Evolutionary conservation across 192 early-diverging fungal species (phyloP).

Genomic region (Endogone sp.): DNA sequence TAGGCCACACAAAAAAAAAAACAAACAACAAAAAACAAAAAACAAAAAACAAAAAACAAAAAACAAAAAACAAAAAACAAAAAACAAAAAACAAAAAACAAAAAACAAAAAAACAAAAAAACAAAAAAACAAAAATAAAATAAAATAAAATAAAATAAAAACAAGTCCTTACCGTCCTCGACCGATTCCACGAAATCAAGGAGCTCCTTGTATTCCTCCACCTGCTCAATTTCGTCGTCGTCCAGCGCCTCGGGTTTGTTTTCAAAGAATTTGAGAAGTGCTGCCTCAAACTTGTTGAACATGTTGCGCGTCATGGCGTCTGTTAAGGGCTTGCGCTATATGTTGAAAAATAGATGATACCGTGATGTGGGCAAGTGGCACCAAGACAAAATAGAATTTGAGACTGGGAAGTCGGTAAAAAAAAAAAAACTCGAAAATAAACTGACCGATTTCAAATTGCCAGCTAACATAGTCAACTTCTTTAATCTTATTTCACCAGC

Average conservation of each 20-base stretch:
- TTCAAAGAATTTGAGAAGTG: conserved; percentile 50
- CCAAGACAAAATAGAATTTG: neutral
- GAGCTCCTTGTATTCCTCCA: conserved; percentile 27
- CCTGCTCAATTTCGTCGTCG: conserved; percentile 28
- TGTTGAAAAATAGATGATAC: conserved; percentile 6
- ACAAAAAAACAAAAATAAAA: too few species aligned
- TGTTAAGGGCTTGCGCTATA: conserved; percentile 43
- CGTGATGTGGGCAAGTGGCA: neutral
- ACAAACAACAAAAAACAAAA: too few species aligned
- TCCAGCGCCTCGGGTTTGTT: conserved; percentile 29
- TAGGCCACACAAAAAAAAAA: too few species aligned
- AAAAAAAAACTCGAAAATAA: neutral
- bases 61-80: too few species aligned
- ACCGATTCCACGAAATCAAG: conserved; percentile 26
- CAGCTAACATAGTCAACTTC: conserved; percentile 28
- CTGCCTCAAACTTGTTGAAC: conserved; percentile 50
- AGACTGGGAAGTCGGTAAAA: neutral
- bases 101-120: too few species aligned
- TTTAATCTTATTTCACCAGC: conserved; percentile 31
- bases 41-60: too few species aligned
- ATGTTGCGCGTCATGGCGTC: conserved; percentile 56
- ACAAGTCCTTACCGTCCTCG: conserved; percentile 7
- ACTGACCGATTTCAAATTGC: conserved; percentile 39
- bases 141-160: too few species aligned
- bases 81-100: too few species aligned